Base-by-base conservation (phyloP, 2,329 filamentous ascomycete species). In the Ophiocordyceps camponoti-rufipedis region DNA sequence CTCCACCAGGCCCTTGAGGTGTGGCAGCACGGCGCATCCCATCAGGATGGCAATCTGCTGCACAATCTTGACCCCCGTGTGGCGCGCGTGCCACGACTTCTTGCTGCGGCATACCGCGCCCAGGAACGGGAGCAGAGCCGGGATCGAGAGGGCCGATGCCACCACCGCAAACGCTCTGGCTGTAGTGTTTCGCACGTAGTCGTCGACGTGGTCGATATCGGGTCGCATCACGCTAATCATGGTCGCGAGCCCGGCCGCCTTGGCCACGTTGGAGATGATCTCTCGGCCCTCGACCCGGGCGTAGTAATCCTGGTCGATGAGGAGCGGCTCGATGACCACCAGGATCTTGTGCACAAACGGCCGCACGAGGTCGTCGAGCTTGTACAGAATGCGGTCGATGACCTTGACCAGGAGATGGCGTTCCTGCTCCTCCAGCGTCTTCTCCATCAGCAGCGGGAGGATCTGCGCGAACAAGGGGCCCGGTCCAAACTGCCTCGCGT, bases 141-240 rank as follows among this genome's bases (percentile, higher is more conserved):
- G 91, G 46, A 98, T 98, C 43, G 91, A 91, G 7, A 98, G 77
- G 16, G 91, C 91, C 18, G 89, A 95, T 2, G 91, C 91, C 35
- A 98, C 91, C 7, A 98, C 91, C 28, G 91, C 91, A 58, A 98
- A 98, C 1, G 91, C 91, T 68, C 91, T 75, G 46, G 91, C 91
- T 2, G 91, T 98, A 1, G 91, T 98, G 64, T 98, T 98, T 59
- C 91, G 79, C 12, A 98, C 93, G 59, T 98, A 98, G 62, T 98
- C 91, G 56, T 98, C 91, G 28, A 93, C 85, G 56, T 98, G 91
- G 55, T 98, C 91, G 52, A 98, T 94, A 74, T 98, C 91, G 0
- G 91, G 93, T 56, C 91, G 76, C 91, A 98, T 98, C 9, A 88
- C 94, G 65, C 87, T 94, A 61, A 98, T 98, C 91, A 98, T 98